Base-by-base conservation (phyloP, 768 basidiomycete genomes). In the Rhodosporidiobolus sp. region DNA sequence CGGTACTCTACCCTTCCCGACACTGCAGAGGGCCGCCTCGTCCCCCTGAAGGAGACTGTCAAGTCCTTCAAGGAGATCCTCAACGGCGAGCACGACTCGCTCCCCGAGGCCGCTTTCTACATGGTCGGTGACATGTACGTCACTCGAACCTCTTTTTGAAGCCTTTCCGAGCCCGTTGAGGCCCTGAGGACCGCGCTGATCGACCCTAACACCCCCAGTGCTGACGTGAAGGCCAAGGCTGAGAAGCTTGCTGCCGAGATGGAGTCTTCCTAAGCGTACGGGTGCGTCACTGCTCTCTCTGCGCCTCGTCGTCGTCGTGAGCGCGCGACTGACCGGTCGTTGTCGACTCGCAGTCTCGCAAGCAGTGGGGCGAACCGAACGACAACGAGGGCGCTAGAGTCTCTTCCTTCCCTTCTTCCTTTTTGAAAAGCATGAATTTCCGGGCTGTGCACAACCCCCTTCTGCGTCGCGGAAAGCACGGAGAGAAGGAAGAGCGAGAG, bases 21-120 rank as follows among this genome's bases (percentile, higher is more conserved):
- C 22, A 60, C 3, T 22, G 22, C 45, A 43, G 94, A 96, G 86
- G 96, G 95, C 20, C 91, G 90, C 82, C 91, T 98, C 73, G 95
- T 99, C 48, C 86, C 94, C 22, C 85, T 99, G 77, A 97, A 97
- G 86, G 94, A 98, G 82, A 94, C 92, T 73, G 82, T 94, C 80
- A 55, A 65, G 54, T 67, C 65, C 24, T 77, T 76, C 73, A 94
- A 90, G 87, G 93, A 96, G 84, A 98, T 99, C 80, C 88, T 99
- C 68, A 86, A 89, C 74, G 95, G 95, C 70, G 78, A 83, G 73
- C 93, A 95, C 80, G 96, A 98, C 83, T 81, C 83, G 64, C 87
- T 97, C 63, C 94, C 96, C 65, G 96, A 99, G 83, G 89, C 90
- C 76, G 94, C 95, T 65, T 97, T 97, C 88, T 97, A 96, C 86